Evolutionary conservation across 2,329 filamentous ascomycete species (phyloP).

Genomic region (Fusarium metavorans): DNA sequence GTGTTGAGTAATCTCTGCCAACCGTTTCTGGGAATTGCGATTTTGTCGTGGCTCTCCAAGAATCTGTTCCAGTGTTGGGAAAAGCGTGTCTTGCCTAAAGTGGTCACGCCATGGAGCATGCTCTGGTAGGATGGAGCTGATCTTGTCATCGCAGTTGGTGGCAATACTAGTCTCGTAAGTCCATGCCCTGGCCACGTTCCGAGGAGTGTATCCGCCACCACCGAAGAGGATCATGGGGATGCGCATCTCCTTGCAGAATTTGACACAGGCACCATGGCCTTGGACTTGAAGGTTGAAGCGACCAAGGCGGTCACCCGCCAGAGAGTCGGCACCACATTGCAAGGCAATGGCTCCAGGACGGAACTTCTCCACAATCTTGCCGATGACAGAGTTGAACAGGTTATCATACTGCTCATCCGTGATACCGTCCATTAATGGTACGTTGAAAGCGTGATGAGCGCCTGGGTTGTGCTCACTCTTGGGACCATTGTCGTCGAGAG

Average conservation of each 20-base stretch:
- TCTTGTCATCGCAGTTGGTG: conserved; percentile 77
- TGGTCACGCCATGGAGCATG: conserved; percentile 89
- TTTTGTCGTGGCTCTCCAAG: conserved; percentile 78
- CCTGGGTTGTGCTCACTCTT: conserved; percentile 86
- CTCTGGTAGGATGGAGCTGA: conserved; percentile 79
- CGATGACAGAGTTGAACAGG: conserved; percentile 86
- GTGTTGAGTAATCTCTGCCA: conserved; percentile 80
- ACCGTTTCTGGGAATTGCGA: conserved; percentile 80
- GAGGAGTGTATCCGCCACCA: conserved; percentile 94
- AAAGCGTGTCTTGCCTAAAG: conserved; percentile 88
- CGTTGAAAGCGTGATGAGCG: conserved; percentile 90
- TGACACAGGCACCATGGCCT: conserved; percentile 91
- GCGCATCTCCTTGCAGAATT: conserved; percentile 84
- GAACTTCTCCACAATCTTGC: conserved; percentile 83
- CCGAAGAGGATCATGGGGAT: conserved; percentile 91
- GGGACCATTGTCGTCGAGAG: conserved; percentile 85
- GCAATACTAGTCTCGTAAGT: conserved; percentile 95
- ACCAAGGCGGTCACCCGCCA: conserved; percentile 92
- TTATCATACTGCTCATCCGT: conserved; percentile 89
- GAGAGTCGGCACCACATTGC: conserved; percentile 94
- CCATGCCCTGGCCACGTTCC: conserved; percentile 97
- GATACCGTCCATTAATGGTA: conserved; percentile 90
- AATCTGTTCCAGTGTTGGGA: conserved; percentile 84
- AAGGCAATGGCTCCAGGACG: conserved; percentile 92
- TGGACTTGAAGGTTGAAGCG: conserved; percentile 97